Percentiles rank a stretch among this genome's conserved stretches.
These are phyloP conservation scores for Plantago rigida DNA, from an alignment of 305 asterid species.

Conservation along the genomic window DNA sequence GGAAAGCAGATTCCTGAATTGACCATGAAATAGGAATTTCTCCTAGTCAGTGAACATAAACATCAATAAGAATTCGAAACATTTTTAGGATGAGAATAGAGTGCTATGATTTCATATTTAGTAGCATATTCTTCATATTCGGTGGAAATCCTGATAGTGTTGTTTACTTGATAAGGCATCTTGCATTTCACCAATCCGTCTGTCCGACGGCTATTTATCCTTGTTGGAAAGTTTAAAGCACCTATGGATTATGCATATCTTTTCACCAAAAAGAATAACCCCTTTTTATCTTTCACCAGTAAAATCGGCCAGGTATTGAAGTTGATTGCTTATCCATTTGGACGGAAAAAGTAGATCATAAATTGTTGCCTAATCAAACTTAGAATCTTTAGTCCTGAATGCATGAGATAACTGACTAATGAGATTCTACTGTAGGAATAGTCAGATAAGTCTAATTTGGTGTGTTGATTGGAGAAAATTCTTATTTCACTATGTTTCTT, in stretches of 20 bases:
- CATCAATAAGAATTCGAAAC: conserved; percentile 21
- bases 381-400: conserved; percentile 13
- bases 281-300: background rate
- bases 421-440: background rate
- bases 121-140: conserved; percentile 26
- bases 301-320: conserved; percentile 27
- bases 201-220: conserved; percentile 26
- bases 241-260: conserved; percentile 23
- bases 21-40: conserved; percentile 17
- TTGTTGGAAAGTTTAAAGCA: conserved; percentile 23
- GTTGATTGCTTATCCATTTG: conserved; percentile 23
- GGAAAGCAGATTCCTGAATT: conserved; percentile 27
- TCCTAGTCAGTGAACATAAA: conserved; percentile 13
- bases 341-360: conserved; percentile 10
- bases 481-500: too few relatives aligned
- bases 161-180: conserved; percentile 29
- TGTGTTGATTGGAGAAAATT: too few relatives aligned
- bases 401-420: conserved; percentile 9
- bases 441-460: too few relatives aligned
- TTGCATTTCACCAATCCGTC: conserved; percentile 26
- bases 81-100: conserved; percentile 9
- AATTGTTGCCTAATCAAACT: too few relatives aligned
- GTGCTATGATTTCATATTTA: conserved; percentile 22
- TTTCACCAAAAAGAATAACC: conserved; percentile 20
- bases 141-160: conserved; percentile 16